A percentile compares a stretch with the other conserved stretches of the same genome.
Conservation (phyloP, 164 flowering plant species). For the Vitis rotundifolia region DNA sequence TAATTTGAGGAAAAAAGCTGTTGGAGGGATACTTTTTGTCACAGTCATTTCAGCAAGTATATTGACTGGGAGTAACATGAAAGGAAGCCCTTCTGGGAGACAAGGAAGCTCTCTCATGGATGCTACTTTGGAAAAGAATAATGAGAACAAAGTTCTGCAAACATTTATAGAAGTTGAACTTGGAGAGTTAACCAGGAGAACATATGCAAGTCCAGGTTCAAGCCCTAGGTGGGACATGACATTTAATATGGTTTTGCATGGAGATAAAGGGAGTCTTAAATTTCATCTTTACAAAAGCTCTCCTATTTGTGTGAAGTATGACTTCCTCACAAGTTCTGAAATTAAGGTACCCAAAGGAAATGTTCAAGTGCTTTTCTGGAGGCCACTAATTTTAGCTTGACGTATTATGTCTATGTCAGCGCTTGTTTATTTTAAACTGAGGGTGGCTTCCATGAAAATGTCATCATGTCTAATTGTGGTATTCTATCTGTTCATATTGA, state of each 20-base stretch:
- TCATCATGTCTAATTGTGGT: too few relatives aligned
- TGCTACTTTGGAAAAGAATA: conserved; percentile 29
- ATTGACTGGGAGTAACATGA: conserved; percentile 38
- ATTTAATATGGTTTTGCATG: conserved; percentile 90
- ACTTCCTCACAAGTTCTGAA: conserved; percentile 80
- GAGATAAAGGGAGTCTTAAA: conserved; percentile 51
- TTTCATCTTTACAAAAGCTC: conserved; percentile 72
- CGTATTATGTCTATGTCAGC: not conserved
- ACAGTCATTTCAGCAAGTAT: conserved; percentile 67
- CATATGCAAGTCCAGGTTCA: conserved; percentile 53
- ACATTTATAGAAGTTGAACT: conserved; percentile 91
- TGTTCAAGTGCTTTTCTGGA: not conserved
- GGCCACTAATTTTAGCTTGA: not conserved
- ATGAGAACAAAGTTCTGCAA: conserved; percentile 38
- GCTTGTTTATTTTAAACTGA: not conserved
- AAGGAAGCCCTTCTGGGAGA: conserved; percentile 46
- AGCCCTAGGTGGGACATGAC: conserved; percentile 72
- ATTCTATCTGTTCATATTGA: conserved; percentile 1
- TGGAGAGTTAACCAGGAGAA: conserved; percentile 76
- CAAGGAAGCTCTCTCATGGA: conserved; percentile 24
- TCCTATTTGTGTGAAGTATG: conserved; percentile 64
- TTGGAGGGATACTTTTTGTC: conserved; percentile 72
- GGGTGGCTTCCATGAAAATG: too few relatives aligned
- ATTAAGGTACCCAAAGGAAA: conserved; percentile 56
- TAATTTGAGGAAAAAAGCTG: conserved; percentile 63